Percentiles rank a stretch among this genome's conserved stretches.
phyloP scores from a whole-genome alignment of 306 rosid species.

The Castanea crenata region DNA sequence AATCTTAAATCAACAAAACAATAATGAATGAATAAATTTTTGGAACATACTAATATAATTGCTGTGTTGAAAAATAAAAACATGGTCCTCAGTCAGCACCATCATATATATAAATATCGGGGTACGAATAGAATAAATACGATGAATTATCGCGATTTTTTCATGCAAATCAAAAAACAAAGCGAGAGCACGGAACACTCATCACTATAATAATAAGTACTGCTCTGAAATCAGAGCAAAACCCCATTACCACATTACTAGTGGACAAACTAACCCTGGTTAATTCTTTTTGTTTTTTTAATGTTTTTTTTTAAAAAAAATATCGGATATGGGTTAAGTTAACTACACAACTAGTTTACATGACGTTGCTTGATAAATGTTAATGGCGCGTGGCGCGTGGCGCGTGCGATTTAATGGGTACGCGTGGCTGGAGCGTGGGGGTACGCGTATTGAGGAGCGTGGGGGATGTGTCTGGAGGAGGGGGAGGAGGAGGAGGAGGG shows the following conservation, averaged over 20 bases:
- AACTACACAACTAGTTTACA: too few species aligned
- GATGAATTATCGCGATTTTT: constrained; percentile 18
- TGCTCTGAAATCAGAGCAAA: constrained; percentile 25
- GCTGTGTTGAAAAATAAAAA: background rate
- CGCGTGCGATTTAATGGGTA: too few species aligned
- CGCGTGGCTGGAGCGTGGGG: background rate
- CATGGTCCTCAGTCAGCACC: too few species aligned
- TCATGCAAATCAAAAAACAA: background rate
- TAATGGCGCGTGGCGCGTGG: too few species aligned
- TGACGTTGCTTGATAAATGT: too few species aligned
- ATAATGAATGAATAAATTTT: background rate
- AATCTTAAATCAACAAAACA: constrained; percentile 5
- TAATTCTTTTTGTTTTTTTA: too few species aligned
- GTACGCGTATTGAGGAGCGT: constrained; percentile 19
- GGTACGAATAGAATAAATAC: too few species aligned
- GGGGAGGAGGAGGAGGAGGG: constrained; percentile 25
- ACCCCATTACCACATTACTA: constrained; percentile 12
- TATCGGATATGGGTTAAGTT: too few species aligned
- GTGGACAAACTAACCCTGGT: constrained; percentile 24
- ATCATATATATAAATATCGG: too few species aligned
- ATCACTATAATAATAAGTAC: background rate
- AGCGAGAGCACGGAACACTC: background rate
- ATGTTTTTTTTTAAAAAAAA: too few species aligned
- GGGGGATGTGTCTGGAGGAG: background rate
- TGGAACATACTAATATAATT: background rate